A percentile compares a stretch with the other conserved stretches of the same genome.
Evolutionary conservation across 106 monocot genomes (phyloP).

Genomic region (Agapanthus africanus): DNA sequence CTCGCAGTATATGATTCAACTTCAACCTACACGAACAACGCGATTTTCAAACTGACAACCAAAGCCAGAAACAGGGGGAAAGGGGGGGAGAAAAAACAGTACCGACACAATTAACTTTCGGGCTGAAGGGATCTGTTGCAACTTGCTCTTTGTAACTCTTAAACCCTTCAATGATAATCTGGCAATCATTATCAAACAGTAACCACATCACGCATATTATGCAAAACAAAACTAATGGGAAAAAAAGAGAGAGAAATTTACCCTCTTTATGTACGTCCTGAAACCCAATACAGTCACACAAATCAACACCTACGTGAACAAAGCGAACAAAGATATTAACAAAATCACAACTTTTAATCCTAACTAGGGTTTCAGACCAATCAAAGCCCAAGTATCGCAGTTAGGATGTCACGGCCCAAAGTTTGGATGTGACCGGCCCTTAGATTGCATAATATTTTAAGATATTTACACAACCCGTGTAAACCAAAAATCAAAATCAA

Average conservation of each 20-base stretch:
- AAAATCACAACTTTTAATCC: not conserved
- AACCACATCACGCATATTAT: not conserved
- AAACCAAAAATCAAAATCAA: too few species aligned
- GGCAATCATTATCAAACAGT: not conserved
- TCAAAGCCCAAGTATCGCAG: not conserved
- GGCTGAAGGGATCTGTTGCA: constrained; percentile 85
- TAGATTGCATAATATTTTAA: too few species aligned
- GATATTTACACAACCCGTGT: too few species aligned
- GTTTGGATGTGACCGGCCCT: too few species aligned
- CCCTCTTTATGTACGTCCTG: constrained; percentile 88
- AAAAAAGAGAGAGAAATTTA: constrained; percentile 12
- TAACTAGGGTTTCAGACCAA: not conserved
- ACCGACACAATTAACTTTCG: constrained; percentile 95
- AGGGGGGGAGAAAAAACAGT: not conserved
- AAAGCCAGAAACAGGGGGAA: too few species aligned
- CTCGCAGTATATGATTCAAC: too few species aligned
- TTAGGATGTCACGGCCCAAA: too few species aligned
- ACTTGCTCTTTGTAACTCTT: constrained; percentile 97
- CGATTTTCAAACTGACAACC: too few species aligned
- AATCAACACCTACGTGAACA: not conserved
- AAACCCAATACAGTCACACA: not conserved
- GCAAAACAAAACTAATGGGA: not conserved
- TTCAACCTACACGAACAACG: too few species aligned
- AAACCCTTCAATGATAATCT: constrained; percentile 96
- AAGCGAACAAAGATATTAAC: not conserved